A percentile compares a stretch with the other conserved stretches of the same genome.
Conservation (phyloP, 495 filamentous ascomycete species). For the Pyrenula aspistea region DNA sequence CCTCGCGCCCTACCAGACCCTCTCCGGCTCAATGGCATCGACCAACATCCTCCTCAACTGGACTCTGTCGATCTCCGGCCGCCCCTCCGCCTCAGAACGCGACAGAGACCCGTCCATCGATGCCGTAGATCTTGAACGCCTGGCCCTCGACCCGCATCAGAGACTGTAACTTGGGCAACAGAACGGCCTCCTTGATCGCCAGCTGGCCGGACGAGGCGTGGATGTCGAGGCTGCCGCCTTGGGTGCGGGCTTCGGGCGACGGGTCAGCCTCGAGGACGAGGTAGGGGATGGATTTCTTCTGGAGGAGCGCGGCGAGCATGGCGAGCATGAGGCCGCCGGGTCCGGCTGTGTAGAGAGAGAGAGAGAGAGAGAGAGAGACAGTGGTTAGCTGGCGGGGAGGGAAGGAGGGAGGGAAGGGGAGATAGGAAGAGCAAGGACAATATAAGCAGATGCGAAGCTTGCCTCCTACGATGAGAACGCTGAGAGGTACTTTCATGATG, state of each 20-base stretch:
- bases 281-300: constrained; percentile 27
- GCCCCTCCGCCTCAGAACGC: too few relatives aligned
- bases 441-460: too few relatives aligned
- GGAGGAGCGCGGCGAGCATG: constrained; percentile 40
- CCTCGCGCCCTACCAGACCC: constrained; percentile 3
- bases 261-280: constrained; percentile 25
- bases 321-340: constrained; percentile 45
- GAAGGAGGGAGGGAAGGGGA: too few relatives aligned
- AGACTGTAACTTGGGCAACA: constrained; percentile 33
- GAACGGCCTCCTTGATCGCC: constrained; percentile 36
- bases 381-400: too few relatives aligned
- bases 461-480: too few relatives aligned
- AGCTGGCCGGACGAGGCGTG: constrained; percentile 36
- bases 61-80: constrained; percentile 10
- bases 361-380: too few relatives aligned
- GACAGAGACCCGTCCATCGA: too few relatives aligned
- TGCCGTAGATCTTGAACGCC: too few relatives aligned
- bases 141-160: constrained; percentile 29
- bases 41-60: constrained; percentile 5
- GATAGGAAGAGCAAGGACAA: too few relatives aligned
- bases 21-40: constrained; percentile 2
- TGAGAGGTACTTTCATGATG: too few relatives aligned
- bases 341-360: too few relatives aligned
- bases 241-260: constrained; percentile 22
- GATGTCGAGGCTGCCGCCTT: constrained; percentile 46